A percentile compares a stretch with the other conserved stretches of the same genome.
Conservation (phyloP, 805 yeast genomes). For the Starmerella tilneyi region DNA sequence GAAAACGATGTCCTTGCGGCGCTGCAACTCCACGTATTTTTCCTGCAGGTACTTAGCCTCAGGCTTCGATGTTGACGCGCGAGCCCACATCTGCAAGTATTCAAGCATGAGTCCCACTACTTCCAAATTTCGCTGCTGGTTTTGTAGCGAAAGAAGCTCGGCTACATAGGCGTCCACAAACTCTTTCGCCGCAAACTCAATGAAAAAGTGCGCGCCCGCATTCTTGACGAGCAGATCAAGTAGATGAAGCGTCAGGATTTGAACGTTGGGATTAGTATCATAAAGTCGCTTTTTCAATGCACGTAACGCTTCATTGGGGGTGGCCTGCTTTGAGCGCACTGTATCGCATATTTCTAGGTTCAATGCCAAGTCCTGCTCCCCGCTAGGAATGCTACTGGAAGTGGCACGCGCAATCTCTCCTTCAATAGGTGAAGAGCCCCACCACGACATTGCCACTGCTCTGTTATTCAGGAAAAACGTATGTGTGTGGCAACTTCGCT, state of each 20-base stretch:
- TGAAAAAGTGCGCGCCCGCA: constrained; percentile 77
- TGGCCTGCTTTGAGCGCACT: constrained; percentile 68
- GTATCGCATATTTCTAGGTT: constrained; percentile 82
- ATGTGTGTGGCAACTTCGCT: constrained; percentile 1
- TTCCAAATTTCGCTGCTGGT: constrained; percentile 36
- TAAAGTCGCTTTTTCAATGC: constrained; percentile 65
- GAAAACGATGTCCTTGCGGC: constrained; percentile 48
- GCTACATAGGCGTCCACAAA: constrained; percentile 73
- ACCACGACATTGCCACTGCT: constrained; percentile 31
- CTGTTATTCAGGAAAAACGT: neutral
- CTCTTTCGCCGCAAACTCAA: constrained; percentile 71
- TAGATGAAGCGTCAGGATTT: constrained; percentile 62
- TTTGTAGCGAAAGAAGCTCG: constrained; percentile 40
- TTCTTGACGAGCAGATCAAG: constrained; percentile 84
- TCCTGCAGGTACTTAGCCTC: constrained; percentile 56
- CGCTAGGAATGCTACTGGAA: constrained; percentile 76
- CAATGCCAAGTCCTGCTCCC: constrained; percentile 61
- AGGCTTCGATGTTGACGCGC: constrained; percentile 56
- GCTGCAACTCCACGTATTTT: constrained; percentile 47
- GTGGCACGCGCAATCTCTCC: constrained; percentile 44
- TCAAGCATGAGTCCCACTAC: constrained; percentile 54
- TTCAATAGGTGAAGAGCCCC: constrained; percentile 39
- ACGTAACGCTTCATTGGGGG: constrained; percentile 76
- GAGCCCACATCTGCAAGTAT: constrained; percentile 66
- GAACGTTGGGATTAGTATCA: constrained; percentile 68